Base-by-base conservation (phyloP, 306 rosid genomes). In the Albizia julibrissin region DNA sequence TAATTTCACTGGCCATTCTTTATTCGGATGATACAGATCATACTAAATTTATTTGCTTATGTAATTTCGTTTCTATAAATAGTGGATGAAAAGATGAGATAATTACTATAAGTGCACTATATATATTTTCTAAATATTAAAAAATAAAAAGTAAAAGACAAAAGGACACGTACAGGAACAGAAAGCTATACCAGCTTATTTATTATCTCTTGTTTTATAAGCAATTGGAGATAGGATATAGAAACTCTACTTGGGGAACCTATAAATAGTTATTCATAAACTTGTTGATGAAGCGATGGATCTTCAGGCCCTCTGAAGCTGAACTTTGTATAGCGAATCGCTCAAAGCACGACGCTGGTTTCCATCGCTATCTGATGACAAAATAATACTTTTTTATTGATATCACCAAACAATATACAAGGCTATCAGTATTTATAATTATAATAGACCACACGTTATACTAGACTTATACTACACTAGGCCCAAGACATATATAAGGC, bases 261-360 rank as follows among this genome's bases (percentile, higher is more conserved):
- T 50, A 18, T 18, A 16, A 18, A 18, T 18, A 1, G 5, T 49
- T 49, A 16, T 16, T 5, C 56, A 49, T 49, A 16, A 49, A 49
- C 56, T 16, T 49, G 8, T 16, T 42, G 56, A 49, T 18, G 56
- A 16, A 49, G 56, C 9, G 44, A 42, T 42, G 44, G 8, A 47
- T 49, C n/a, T 16, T 37, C 7, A 34, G 0, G 79, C 82, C 21
- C 0, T 8, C 34, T 83, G 75, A 39, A 83, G 79, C 12, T 49
- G 71, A 52, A 79, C 56, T 54, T 79, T 73, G 72, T 5, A 54
- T 0, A 83, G 80, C 14, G 6, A 59, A 65, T 64, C 5, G 52
- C 16, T 49, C 1, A 83, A 52, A 37, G 69, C 86, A 2, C 78
- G 61, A 78, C 80, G 82, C 49, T 64, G 10, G 69, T 80, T 77